Evolutionary conservation across 1,284 basidiomycete species (phyloP).

Genomic region (Sutorius eximius): DNA sequence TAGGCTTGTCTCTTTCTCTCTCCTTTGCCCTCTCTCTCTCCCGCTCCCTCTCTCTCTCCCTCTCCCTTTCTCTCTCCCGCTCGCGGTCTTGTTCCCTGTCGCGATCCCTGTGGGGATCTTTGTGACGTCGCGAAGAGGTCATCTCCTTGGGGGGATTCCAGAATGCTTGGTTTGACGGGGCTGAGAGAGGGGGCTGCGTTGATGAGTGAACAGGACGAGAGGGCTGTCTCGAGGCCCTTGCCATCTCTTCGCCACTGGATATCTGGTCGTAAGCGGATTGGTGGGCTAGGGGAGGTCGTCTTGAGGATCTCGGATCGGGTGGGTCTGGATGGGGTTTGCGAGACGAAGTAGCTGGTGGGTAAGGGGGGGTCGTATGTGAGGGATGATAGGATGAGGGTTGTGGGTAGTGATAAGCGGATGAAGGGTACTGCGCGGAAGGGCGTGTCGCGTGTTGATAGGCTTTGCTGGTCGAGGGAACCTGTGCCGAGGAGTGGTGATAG

Average conservation of each 20-base stretch:
- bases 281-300: slow-evolving; percentile 15
- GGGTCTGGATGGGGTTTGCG: slow-evolving; percentile 31
- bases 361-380: slow-evolving; percentile 14
- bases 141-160: slow-evolving; percentile 30
- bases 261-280: slow-evolving; percentile 25
- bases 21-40: slow-evolving; percentile 17
- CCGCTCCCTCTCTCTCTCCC: slow-evolving; percentile 13
- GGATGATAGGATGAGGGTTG: slow-evolving; percentile 29
- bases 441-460: slow-evolving; percentile 33
- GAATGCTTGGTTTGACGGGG: slow-evolving; percentile 18
- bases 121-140: slow-evolving; percentile 21
- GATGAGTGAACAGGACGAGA: slow-evolving; percentile 26
- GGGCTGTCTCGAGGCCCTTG: slow-evolving; percentile 25
- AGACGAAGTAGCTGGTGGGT: slow-evolving; percentile 28
- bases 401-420: slow-evolving; percentile 30
- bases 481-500: slow-evolving; percentile 24
- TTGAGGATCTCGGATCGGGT: slow-evolving; percentile 24
- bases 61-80: slow-evolving; percentile 18
- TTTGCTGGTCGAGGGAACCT: slow-evolving; percentile 30
- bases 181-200: slow-evolving; percentile 24
- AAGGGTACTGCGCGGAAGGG: slow-evolving; percentile 27
- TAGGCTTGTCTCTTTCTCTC: slow-evolving; percentile 15
- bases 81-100: slow-evolving; percentile 29
- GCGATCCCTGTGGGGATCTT: slow-evolving; percentile 24
- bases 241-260: slow-evolving; percentile 25